Base-by-base conservation (phyloP, 768 basidiomycete species). In the Mycena amicta region DNA sequence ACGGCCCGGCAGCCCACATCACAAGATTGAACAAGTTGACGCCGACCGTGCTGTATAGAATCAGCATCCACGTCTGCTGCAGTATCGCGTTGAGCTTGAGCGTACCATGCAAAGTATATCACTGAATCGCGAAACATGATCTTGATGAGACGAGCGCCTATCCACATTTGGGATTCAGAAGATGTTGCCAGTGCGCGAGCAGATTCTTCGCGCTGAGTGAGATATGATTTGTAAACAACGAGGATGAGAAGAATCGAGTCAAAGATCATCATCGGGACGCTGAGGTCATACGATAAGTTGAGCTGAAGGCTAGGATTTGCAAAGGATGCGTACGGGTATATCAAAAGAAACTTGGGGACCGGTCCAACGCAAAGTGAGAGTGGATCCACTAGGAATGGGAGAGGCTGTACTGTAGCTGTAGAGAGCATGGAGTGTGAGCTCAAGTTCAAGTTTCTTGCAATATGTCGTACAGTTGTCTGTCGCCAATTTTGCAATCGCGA, bases 51-150 rank as follows among this genome's bases (percentile, higher is more conserved):
- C 57, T 58, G 31, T 47, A 39, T 26, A 37, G 12, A 3, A 46
- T 4, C 23, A 26, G 27, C 4, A 27, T 22, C n/a, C n/a, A n/a
- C n/a, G n/a, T n/a, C n/a, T n/a, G 28, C 8, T 22, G 12, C 16
- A 43, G 18, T 4, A 41, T 23, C 22, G n/a, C 8, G 26, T n/a
- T 18, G 12, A 56, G 29, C 4, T 37, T 37, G 26, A 16, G 2
- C 8, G 53, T 2, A 58, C 57, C 57, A 58, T n/a, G 43, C 30
- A 33, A 58, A 58, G 20, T 58, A 58, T 4, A 58, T 28, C 27
- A 58, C 57, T 3, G 57, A 58, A 31, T 58, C 57, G 1, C 57
- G 41, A 45, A 58, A 58, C 51, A 58, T 58, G 25, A 58, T 47
- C 2, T 31, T 50, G 15, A 53, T 15, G 2, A 58, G 51, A 2